Evolutionary conservation across 441 rosid genomes (phyloP).

Genomic region (Adansonia rubrostipa): DNA sequence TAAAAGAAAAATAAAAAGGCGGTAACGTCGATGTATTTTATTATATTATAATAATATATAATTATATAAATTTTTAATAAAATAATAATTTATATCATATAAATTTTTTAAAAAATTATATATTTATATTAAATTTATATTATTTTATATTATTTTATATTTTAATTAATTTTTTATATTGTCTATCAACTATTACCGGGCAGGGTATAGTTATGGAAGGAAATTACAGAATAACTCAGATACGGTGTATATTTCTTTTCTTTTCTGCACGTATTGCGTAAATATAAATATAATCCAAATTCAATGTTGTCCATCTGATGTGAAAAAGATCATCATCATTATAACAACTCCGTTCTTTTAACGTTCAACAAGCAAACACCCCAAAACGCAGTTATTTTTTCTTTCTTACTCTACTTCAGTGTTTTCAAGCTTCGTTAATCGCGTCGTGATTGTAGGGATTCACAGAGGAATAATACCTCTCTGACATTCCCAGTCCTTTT

Average conservation of each 20-base stretch:
- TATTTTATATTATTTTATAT: too few relatives aligned
- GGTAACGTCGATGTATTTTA: background rate
- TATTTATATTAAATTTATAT: too few relatives aligned
- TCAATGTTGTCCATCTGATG: conserved; percentile 23
- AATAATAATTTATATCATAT: too few relatives aligned
- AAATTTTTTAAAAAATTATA: too few relatives aligned
- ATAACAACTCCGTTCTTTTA: background rate
- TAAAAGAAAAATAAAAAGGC: background rate
- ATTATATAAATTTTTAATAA: too few relatives aligned
- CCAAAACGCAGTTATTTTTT: background rate
- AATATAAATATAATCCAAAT: background rate
- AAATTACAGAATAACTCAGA: conserved; percentile 33
- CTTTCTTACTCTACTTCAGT: conserved; percentile 33
- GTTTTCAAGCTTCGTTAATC: conserved; percentile 59
- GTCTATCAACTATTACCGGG: too few relatives aligned
- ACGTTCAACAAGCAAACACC: background rate
- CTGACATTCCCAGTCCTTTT: conserved; percentile 40
- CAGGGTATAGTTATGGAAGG: background rate
- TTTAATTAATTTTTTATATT: too few relatives aligned
- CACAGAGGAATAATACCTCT: conserved; percentile 56
- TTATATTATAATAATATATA: too few relatives aligned
- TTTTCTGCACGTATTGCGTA: conserved; percentile 27
- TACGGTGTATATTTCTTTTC: conserved; percentile 48
- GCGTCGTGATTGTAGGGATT: conserved; percentile 56
- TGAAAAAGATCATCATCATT: conserved; percentile 4